Conservation (phyloP, 345 rosid species). For the Hypericum perforatum region DNA sequence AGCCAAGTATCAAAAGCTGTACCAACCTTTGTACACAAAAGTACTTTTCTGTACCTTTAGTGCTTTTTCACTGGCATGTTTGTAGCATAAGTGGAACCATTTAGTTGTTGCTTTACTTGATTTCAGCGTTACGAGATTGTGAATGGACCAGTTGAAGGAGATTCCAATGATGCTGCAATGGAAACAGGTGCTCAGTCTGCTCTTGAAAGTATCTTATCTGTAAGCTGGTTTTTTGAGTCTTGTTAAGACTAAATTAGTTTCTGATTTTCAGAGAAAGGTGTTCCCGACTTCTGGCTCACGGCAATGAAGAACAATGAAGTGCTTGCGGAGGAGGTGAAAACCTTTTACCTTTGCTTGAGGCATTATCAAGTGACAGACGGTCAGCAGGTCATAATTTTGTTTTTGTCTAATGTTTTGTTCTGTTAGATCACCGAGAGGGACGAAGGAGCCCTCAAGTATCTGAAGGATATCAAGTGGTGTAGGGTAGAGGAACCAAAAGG, state of each 20-base stretch:
- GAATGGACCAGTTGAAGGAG: slow-evolving; percentile 15
- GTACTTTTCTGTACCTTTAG: slow-evolving; percentile 6
- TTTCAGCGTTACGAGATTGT: slow-evolving; percentile 16
- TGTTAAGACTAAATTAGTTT: not conserved
- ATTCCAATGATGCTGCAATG: not conserved
- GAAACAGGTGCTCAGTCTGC: slow-evolving; percentile 4
- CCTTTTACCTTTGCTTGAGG: no score
- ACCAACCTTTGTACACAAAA: slow-evolving; percentile 12
- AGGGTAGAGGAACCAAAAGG: slow-evolving; percentile 20
- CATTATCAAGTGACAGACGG: no score
- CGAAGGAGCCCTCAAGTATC: slow-evolving; percentile 22
- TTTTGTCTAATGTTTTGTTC: not conserved
- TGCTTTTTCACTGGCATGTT: not conserved
- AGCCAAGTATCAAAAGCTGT: slow-evolving; percentile 14
- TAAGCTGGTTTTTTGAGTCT: not conserved
- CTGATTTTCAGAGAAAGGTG: slow-evolving; percentile 14
- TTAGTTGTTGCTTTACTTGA: not conserved
- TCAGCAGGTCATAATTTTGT: no score
- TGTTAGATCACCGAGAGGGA: slow-evolving; percentile 20
- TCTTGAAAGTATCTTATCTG: slow-evolving; percentile 6
- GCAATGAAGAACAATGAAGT: slow-evolving; percentile 16
- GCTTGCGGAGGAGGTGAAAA: slow-evolving; percentile 15
- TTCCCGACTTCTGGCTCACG: slow-evolving; percentile 19
- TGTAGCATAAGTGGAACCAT: not conserved
- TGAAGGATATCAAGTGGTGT: slow-evolving; percentile 21